Base-by-base conservation (phyloP, 441 rosid species). In the Eruca vesicaria region DNA sequence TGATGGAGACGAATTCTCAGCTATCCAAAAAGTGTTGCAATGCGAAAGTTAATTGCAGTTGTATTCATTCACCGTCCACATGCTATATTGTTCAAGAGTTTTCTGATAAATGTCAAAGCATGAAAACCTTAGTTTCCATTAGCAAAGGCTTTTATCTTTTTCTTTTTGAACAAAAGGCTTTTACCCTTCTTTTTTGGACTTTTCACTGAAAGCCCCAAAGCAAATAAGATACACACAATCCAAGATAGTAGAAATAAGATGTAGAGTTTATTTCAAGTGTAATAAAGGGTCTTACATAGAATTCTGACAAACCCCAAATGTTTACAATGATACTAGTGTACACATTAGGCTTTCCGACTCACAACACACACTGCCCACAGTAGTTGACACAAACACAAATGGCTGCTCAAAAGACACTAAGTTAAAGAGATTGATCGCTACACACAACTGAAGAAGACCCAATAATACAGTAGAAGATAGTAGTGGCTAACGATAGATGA, bases 271-370 rank as follows among this genome's bases (percentile, higher is more conserved):
- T 35, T 68, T 20, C 3, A 68, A 21, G 10, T 35, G 65, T 53
- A 62, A 75, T 4, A 62, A 63, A 43, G 71, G 59, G 75, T 62
- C 50, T 63, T 10, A 19, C 1, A 68, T 68, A 36, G 6, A 75
- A 53, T 26, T 59, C 41, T 55, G 19, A 35, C 28, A 68, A 62
- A 75, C 79, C 79, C 79, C 74, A 68, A 68, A 61, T 68, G 79
- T 68, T 45, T 75, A 75, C 79, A 75, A 9, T 38, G 36, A 33
- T 19, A 68, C 53, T 33, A 41, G 74, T 69, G 74, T 69, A 76
- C 74, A 69, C n/a, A 55, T 31, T 7, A 31, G 71, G 53, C 53
- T 63, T 69, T 31, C 75, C 56, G 61, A 63, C 61, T 15, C 75
- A 15, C 71, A 68, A 60, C 21, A 16, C 21, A 76, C 71, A 64